Evolutionary conservation across 1,284 basidiomycete species (phyloP).

Genomic region (Singerocomus inundabilis): DNA sequence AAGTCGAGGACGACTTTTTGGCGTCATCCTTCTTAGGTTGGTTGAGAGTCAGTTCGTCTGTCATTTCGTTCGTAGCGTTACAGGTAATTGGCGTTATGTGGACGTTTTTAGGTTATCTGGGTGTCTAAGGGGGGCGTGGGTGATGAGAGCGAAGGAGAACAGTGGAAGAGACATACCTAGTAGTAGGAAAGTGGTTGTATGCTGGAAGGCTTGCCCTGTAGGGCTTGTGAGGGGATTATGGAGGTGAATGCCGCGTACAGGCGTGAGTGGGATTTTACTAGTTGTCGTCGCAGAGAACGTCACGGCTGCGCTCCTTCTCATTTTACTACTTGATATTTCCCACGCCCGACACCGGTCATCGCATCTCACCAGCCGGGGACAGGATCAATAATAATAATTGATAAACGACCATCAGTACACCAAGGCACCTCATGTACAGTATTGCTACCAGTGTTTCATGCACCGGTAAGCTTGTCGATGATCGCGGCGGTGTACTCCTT

Average conservation of each 20-base stretch:
- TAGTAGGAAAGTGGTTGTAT: constrained; percentile 44
- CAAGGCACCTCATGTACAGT: not conserved
- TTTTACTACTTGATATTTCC: constrained; percentile 29
- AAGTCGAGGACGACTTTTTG: constrained; percentile 49
- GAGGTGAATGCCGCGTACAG: constrained; percentile 58
- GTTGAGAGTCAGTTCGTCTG: constrained; percentile 67
- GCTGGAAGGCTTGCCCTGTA: constrained; percentile 77
- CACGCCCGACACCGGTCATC: constrained; percentile 18
- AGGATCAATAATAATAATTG: constrained; percentile 7
- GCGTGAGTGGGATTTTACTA: constrained; percentile 47
- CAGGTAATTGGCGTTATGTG: constrained; percentile 43
- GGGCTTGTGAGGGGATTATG: constrained; percentile 74
- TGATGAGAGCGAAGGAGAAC: not conserved
- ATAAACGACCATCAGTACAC: constrained; percentile 9
- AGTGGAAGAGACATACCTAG: constrained; percentile 40
- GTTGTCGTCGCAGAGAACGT: constrained; percentile 41
- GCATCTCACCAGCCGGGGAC: too few relatives aligned
- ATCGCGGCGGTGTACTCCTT: constrained; percentile 88
- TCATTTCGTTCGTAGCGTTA: constrained; percentile 79
- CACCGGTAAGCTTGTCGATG: constrained; percentile 64
- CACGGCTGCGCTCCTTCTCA: not conserved
- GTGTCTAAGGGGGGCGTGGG: constrained; percentile 33
- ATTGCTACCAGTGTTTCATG: constrained; percentile 30
- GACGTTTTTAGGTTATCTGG: constrained; percentile 52
- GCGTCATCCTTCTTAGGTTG: constrained; percentile 63